Conservation (phyloP, 2,329 filamentous ascomycete genomes). For the Sclerotinia trifoliorum region DNA sequence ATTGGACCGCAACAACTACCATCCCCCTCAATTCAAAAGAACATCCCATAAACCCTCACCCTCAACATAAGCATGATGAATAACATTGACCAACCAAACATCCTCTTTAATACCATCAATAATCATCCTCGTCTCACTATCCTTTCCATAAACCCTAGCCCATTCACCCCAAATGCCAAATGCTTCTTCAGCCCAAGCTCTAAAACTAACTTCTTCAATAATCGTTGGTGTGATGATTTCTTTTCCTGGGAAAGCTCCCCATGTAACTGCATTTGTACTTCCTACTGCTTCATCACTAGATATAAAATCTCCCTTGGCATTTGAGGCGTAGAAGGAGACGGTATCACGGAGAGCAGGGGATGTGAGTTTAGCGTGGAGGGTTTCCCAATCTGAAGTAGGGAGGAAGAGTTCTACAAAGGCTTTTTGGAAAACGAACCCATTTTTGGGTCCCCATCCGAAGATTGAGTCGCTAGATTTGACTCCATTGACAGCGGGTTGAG, state of each 20-base stretch:
- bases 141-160: constrained; percentile 74
- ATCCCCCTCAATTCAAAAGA: constrained; percentile 43
- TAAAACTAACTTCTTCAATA: constrained; percentile 92
- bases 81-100: constrained; percentile 87
- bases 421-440: constrained; percentile 97
- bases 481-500: constrained; percentile 90
- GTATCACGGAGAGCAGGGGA: constrained; percentile 57
- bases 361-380: constrained; percentile 62
- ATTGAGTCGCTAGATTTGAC: constrained; percentile 70
- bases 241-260: constrained; percentile 93
- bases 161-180: constrained; percentile 96
- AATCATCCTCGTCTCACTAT: constrained; percentile 68
- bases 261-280: constrained; percentile 91
- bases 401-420: constrained; percentile 97
- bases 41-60: constrained; percentile 70
- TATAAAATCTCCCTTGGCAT: constrained; percentile 73
- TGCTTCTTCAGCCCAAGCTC: constrained; percentile 91
- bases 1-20: background rate
- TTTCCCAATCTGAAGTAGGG: constrained; percentile 67
- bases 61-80: constrained; percentile 76
- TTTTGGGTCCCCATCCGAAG: constrained; percentile 90
- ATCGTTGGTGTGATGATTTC: constrained; percentile 97
- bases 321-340: constrained; percentile 86
- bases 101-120: constrained; percentile 66
- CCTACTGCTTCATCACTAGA: constrained; percentile 54